Percentiles rank a stretch among this genome's conserved stretches.
phyloP scores from a whole-genome alignment of 257 asterid species.

The Osmanthus fragrans region DNA sequence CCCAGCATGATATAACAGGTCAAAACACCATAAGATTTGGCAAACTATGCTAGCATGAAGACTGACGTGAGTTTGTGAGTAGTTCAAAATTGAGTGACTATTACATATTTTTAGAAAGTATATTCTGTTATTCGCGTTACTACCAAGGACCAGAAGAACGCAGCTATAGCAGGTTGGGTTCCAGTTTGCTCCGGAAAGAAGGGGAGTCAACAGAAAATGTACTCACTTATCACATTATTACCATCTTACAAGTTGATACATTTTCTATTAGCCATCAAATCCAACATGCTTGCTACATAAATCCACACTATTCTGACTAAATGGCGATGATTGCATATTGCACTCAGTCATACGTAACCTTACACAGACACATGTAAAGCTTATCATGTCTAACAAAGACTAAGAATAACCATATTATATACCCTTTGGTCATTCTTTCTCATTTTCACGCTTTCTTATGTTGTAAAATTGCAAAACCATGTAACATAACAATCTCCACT shows the following conservation, averaged over 20 bases:
- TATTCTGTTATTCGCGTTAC: background rate
- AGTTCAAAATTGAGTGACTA: background rate
- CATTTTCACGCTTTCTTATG: slow-evolving; percentile 4
- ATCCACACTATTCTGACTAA: background rate
- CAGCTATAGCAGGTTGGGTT: background rate
- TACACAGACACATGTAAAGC: background rate
- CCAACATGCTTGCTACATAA: background rate
- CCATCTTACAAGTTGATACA: background rate
- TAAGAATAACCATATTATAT: background rate
- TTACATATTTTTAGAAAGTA: background rate
- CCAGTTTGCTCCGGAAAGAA: background rate
- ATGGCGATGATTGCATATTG: background rate
- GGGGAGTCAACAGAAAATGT: background rate
- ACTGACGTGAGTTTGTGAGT: background rate
- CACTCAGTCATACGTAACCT: background rate
- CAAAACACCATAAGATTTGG: background rate
- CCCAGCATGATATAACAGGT: background rate
- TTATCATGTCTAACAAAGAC: background rate
- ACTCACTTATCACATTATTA: background rate
- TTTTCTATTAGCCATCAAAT: slow-evolving; percentile 4
- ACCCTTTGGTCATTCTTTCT: background rate
- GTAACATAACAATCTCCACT: slow-evolving; percentile 1
- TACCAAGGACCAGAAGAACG: background rate
- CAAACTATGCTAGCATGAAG: background rate
- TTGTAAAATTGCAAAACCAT: background rate